phyloP scores from a whole-genome alignment of 768 basidiomycete genomes.

The Cubamyces lactineus region DNA sequence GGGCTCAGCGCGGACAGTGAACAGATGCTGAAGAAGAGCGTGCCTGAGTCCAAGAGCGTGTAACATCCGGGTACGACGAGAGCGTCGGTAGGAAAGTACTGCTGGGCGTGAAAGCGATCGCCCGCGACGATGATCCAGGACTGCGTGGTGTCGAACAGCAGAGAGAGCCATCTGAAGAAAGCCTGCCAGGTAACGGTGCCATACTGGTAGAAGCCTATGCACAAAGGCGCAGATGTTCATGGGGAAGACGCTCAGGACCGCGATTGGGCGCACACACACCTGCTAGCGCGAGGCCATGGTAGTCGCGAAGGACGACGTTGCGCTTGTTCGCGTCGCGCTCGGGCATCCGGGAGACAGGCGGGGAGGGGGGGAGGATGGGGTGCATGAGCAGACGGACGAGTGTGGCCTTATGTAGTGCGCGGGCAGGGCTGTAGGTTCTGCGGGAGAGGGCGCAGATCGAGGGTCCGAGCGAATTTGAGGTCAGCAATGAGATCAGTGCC shows the following conservation, averaged over 20 bases:
- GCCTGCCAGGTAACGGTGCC: conserved; percentile 12
- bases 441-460: conserved; percentile 4
- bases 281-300: conserved; percentile 12
- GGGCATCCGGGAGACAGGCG: conserved; percentile 5
- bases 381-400: background rate
- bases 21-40: background rate
- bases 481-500: background rate
- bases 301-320: conserved; percentile 16
- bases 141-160: conserved; percentile 6
- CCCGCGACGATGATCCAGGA: conserved; percentile 12
- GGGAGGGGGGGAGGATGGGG: background rate
- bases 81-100: conserved; percentile 7
- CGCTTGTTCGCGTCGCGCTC: background rate
- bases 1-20: background rate
- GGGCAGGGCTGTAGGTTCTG: no score
- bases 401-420: no score
- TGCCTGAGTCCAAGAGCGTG: conserved; percentile 13
- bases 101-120: conserved; percentile 10
- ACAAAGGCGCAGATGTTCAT: background rate
- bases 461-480: background rate
- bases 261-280: background rate
- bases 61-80: conserved; percentile 17
- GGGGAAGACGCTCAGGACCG: background rate
- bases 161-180: conserved; percentile 13
- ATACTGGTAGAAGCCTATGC: conserved; percentile 19